Conservation (phyloP, 2,329 filamentous ascomycete species). For the Coniella vitis region DNA sequence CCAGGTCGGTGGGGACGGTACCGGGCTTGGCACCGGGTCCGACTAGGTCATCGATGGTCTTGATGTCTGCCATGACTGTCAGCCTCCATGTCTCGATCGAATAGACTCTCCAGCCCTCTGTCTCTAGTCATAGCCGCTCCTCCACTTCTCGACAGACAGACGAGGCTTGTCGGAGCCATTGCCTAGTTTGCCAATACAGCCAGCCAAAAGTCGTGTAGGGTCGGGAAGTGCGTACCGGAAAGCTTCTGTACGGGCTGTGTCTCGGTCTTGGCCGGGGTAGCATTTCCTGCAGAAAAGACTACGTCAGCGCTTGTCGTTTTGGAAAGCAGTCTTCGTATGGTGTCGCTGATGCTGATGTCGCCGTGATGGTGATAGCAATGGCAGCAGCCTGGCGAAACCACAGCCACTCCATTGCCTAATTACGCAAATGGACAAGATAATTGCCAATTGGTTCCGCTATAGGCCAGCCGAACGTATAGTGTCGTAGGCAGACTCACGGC, state of each 20-base stretch:
- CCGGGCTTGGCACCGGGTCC: constrained; percentile 75
- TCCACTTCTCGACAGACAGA: neutral
- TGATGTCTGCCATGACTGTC: constrained; percentile 61
- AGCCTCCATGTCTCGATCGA: neutral
- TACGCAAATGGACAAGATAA: constrained; percentile 10
- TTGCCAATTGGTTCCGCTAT: constrained; percentile 19
- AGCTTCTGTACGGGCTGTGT: constrained; percentile 5
- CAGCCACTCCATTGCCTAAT: neutral
- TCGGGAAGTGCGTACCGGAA: constrained; percentile 10
- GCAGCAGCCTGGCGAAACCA: neutral
- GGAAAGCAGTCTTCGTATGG: too few species aligned
- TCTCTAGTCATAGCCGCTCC: neutral
- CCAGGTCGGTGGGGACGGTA: constrained; percentile 85
- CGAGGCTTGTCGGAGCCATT: neutral
- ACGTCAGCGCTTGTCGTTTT: neutral
- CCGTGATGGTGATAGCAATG: neutral
- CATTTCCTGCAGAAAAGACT: constrained; percentile 10
- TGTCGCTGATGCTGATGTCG: neutral
- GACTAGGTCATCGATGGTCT: constrained; percentile 72
- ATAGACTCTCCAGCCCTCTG: neutral
- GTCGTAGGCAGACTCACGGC: constrained; percentile 41
- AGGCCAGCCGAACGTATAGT: constrained; percentile 17
- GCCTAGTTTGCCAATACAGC: neutral
- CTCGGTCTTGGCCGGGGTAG: constrained; percentile 13
- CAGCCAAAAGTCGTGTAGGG: neutral